phyloP scores from a whole-genome alignment of 2,329 filamentous ascomycete species.

The Penicillium sp. region DNA sequence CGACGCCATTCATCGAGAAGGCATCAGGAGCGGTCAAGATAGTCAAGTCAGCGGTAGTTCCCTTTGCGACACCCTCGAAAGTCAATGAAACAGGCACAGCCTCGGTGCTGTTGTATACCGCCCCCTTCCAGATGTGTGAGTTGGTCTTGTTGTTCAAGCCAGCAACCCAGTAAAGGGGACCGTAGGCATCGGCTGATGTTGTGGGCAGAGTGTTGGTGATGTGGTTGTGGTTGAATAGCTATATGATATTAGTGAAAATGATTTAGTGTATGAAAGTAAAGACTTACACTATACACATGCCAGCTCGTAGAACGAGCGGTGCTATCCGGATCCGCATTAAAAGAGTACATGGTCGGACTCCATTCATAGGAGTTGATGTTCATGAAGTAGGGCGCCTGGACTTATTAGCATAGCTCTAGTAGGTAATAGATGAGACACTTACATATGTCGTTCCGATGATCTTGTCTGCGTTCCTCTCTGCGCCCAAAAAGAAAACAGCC shows the following conservation, averaged over 20 bases:
- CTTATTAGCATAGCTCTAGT: background rate
- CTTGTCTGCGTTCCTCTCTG: constrained; percentile 59
- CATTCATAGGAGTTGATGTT: constrained; percentile 30
- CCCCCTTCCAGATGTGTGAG: constrained; percentile 48
- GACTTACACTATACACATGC: constrained; percentile 31
- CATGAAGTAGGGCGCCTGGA: constrained; percentile 30
- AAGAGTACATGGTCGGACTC: constrained; percentile 32
- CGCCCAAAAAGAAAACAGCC: constrained; percentile 64
- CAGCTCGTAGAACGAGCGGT: constrained; percentile 33
- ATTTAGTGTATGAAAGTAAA: background rate
- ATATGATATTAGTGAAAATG: background rate
- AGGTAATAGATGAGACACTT: background rate
- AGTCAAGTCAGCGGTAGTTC: constrained; percentile 41
- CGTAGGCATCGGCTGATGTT: constrained; percentile 38
- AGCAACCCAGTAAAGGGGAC: constrained; percentile 49
- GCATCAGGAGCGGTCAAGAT: constrained; percentile 41
- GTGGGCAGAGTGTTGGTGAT: constrained; percentile 49
- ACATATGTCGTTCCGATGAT: constrained; percentile 32
- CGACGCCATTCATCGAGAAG: constrained; percentile 34
- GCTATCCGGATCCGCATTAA: constrained; percentile 30
- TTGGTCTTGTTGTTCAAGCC: constrained; percentile 40
- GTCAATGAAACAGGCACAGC: constrained; percentile 35
- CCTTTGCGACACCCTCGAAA: constrained; percentile 37
- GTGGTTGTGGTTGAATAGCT: constrained; percentile 45
- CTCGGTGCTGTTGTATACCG: constrained; percentile 51